These are phyloP conservation scores for Epichloe gansuensis DNA, from an alignment of 2,329 filamentous ascomycete genomes.

Conservation along the genomic window DNA sequence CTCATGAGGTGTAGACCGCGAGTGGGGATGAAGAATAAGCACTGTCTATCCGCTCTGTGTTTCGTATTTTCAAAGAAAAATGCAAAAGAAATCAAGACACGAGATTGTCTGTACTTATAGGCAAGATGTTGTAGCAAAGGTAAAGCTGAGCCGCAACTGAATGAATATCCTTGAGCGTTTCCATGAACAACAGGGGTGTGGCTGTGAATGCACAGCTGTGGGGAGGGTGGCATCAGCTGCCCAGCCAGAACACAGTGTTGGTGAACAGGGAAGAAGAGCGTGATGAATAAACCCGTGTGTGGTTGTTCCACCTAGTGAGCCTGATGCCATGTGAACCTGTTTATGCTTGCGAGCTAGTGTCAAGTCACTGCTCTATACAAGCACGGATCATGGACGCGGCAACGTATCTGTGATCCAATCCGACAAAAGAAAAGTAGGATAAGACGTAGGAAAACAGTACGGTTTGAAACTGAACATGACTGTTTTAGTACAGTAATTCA, in stretches of 20 bases:
- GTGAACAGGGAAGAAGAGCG: neutral
- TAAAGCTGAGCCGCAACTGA: neutral
- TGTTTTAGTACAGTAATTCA: neutral
- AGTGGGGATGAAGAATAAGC: neutral
- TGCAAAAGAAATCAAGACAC: neutral
- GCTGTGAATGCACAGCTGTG: conserved; percentile 1
- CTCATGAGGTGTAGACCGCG: too few relatives aligned
- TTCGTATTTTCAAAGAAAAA: neutral
- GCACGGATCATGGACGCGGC: neutral
- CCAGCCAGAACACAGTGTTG: neutral
- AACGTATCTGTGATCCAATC: neutral
- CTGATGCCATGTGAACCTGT: neutral
- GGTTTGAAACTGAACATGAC: neutral
- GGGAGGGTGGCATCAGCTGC: neutral
- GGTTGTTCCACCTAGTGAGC: neutral
- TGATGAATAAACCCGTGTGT: neutral
- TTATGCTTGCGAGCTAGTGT: neutral
- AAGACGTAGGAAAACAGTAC: neutral
- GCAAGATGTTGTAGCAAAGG: conserved; percentile 2
- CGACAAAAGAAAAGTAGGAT: neutral
- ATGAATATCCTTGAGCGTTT: neutral
- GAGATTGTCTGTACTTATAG: neutral
- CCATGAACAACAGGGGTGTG: neutral
- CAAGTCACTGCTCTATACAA: neutral
- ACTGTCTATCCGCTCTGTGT: too few relatives aligned